Base-by-base conservation (phyloP, 1,284 basidiomycete species). In the Xanthoconium separans region DNA sequence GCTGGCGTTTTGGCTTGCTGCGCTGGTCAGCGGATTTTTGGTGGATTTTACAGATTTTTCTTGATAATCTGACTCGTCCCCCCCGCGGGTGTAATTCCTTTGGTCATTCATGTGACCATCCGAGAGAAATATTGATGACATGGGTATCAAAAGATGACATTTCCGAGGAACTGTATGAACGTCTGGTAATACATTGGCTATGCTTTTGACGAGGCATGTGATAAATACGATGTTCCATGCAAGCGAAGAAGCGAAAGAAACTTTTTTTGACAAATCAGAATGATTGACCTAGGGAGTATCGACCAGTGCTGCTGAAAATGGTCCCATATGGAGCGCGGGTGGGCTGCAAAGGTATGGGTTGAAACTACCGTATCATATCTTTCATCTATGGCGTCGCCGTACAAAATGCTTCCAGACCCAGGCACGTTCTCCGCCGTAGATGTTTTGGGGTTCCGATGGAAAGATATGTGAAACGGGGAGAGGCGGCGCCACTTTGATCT, bases 81-180 rank as follows among this genome's bases (percentile, higher is more conserved):
- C 31, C 51, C 31, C 51, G 37, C 61, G 53, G 60, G 42, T 50
- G 34, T 45, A 47, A 13, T 51, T 31, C 6, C 13, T 40, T 34
- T 29, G 42, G 44, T 50, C 15, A 13, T 36, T 6, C 22, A 49
- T 59, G 29, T 53, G 47, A 47, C 41, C 31, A 33, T 40, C 27
- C 9, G 33, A 40, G 24, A 47, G 5, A n/a, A 16, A 37, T 9
- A 37, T 16, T 39, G 37, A 39, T 39, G 37, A 39, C 37, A 39
- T 39, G 37, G 37, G 37, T 39, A 39, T 11, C 24, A 24, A 20
- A 6, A 22, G 13, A 2, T 16, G 18, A 44, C n/a, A 65, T 54
- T 57, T 62, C 64, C 59, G 61, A 65, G 50, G 51, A 47, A 7
- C 44, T 37, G 33, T 24, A 36, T 39, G 33, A 15, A 12, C 16